Evolutionary conservation across 164 flowering plant genomes (phyloP), one percentile per base, ranked within the genome.

Genomic region (Annona squamosa): DNA sequence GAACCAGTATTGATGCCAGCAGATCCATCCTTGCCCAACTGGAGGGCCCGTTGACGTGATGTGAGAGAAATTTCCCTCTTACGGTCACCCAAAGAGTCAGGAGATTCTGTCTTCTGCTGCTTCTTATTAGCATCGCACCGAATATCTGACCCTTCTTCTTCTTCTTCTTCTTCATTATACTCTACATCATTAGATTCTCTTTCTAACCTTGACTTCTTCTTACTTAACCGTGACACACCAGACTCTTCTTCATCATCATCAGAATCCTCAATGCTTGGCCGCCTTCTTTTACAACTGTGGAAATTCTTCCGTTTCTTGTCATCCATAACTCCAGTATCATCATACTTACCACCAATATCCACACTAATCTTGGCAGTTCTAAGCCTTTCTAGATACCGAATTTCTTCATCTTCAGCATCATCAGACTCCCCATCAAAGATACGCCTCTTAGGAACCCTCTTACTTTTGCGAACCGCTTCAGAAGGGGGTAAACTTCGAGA

Each of bases 361-460:
- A 4, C 68, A 46, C 43, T 18, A 18, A 42, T 12, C 45, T 46
- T 72, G 1, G 13, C n/a, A 59, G 74, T 26, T 63, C 46, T 48
- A 43, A 63, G 62, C 26, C 69, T 64, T 19, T 72, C 68, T 18
- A 63, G 74, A 63, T 46, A 63, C 6, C 68, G 68, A 26, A 72
- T 48, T 43, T 72, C 74, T 46, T 72, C 68, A 61, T 74, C 72
- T 12, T 63, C 62, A 62, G 46, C 68, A 42, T 37, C 73, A 16
- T 46, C 69, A 69, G 3, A 19, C 57, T 68, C 76, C 44, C 72
- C 77, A 69, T 75, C 77, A 9, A 75, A 46, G 16, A 69, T 45
- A 48, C 77, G 73, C 72, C 77, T 75, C 77, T 75, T 75, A 41
- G 72, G 72, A 13, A 75, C 77, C n/a, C 77, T 61, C 46, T 48